phyloP scores from a whole-genome alignment of 2,329 filamentous ascomycete species.

The Aspergillus fijiensis region DNA sequence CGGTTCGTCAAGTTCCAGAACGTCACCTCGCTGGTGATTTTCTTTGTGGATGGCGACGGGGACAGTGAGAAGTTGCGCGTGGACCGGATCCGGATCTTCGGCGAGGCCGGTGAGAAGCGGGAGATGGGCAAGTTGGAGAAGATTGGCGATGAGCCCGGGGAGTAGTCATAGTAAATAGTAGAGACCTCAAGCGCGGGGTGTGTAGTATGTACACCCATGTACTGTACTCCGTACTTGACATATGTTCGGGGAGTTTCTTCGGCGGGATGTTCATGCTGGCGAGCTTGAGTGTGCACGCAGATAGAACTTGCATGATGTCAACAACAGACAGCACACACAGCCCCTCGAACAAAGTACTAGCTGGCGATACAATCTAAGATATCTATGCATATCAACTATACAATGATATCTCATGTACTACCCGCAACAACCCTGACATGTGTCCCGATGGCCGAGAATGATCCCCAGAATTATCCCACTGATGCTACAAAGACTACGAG shows the following conservation, averaged over 20 bases:
- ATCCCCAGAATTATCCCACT: too few species aligned
- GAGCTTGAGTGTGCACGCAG: neutral
- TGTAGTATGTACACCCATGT: neutral
- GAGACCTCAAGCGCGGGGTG: neutral
- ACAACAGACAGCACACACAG: neutral
- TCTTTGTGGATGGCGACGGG: conserved; percentile 81
- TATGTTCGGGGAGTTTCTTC: neutral
- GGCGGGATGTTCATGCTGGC: neutral
- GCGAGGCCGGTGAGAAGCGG: conserved; percentile 86
- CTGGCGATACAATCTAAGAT: neutral
- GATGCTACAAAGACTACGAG: neutral
- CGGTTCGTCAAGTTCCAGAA: conserved; percentile 98
- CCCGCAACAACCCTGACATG: too few species aligned
- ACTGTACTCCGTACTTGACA: neutral
- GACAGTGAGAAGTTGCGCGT: conserved; percentile 82
- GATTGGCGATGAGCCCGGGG: conserved; percentile 72
- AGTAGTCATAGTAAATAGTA: conserved; percentile 41
- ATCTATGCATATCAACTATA: too few species aligned
- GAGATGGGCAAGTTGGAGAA: conserved; percentile 96
- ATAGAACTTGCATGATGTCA: neutral
- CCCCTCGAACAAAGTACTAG: neutral
- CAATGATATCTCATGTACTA: too few species aligned
- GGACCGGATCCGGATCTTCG: conserved; percentile 63
- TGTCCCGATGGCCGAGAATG: too few species aligned
- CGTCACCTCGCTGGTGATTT: conserved; percentile 80